Base-by-base conservation (phyloP, 371 early-diverging fungal species). In the Mortierella sp. region DNA sequence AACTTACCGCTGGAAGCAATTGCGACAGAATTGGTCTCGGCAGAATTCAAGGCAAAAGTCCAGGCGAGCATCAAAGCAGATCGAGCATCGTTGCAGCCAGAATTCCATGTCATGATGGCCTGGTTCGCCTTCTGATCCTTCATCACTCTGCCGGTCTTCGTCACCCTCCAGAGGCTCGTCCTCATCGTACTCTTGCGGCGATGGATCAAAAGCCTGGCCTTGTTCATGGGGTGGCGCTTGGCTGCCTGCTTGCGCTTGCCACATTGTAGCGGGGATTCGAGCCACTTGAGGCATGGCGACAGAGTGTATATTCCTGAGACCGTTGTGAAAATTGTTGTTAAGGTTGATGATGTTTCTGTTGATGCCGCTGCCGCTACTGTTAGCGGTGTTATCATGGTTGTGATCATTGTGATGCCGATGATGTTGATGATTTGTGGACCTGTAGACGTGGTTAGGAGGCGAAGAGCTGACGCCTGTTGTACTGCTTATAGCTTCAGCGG, bases 21-120 rank as follows among this genome's bases (percentile, higher is more conserved):
- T 83, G 30, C 82, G 66, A 62, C 90, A 90, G 67, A 85, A 90
- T 58, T 90, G 90, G 61, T 90, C 90, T 39, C 88, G 80, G 56
- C 90, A 90, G 39, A 74, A 71, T 16, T 88, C 87, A 16, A 90
- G 81, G 26, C 89, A 90, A 30, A 90, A 78, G 52, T 90, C 90
- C 18, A 89, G 65, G 6, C 80, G 83, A 3, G 84, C 72, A 55
- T 90, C 90, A 79, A 90, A 90, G 61, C 90, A 90, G 48, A 90
- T 90, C 27, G 87, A 87, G 55, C 90, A 90, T 10, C 87, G 70
- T 53, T 88, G 86, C 4, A 86, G 62, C 82, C 84, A 90, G 64
- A 81, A 84, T 26, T 88, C 86, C 53, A 89, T 80, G 19, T 87
- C 83, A 31, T 78, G 50, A 45, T 47, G 59, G 26, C 60, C 56